Base-by-base conservation (phyloP, 768 basidiomycete genomes). In the Lentinula aciculospora region DNA sequence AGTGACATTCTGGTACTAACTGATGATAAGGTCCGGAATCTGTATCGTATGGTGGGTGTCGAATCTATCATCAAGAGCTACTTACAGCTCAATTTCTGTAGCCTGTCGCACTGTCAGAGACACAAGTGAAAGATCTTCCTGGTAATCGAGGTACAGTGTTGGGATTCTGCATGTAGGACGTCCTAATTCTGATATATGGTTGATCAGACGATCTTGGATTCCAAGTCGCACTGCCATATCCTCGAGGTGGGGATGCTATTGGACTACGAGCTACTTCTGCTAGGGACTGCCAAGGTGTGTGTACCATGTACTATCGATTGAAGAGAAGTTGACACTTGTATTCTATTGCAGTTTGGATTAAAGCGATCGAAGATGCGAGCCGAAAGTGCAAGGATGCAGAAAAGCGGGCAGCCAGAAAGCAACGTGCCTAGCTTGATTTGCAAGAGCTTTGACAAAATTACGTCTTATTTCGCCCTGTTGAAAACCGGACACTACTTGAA, bases 1-100 rank as follows among this genome's bases (percentile, higher is more conserved):
- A 96, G 82, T 65, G 96, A 98, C 66, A 89, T 96, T 40, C 69
- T 98, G 47, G 84, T 98, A 3, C 76, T 98, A 57, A 87, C 92
- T 19, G 92, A 94, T 62, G 86, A 85, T 31, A 69, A 71, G 0
- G 81, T 81, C 27, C 83, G 80, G 60, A 84, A 83, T 12, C 67
- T 96, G 13, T 95, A 95, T 69, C 82, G 89, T 37, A 89, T 94
- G 83, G 94, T 94, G 54, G 64, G 85, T 72, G 5, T 4, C 23
- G 21, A 23, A 4, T 32, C 32, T 37, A 34, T 36, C 39, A 34
- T 34, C 37, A 6, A 6, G 6, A 37, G 29, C n/a, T n/a, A 27
- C 36, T 48, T 32, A 40, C n/a, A 48, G 19, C 53, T 50, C 17
- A 58, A 42, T 45, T 37, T 45, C 21, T 40, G 23, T 60, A 90